These are phyloP conservation scores for Beta corolliflora DNA, from an alignment of 179 eudicot species.

Conservation along the genomic window DNA sequence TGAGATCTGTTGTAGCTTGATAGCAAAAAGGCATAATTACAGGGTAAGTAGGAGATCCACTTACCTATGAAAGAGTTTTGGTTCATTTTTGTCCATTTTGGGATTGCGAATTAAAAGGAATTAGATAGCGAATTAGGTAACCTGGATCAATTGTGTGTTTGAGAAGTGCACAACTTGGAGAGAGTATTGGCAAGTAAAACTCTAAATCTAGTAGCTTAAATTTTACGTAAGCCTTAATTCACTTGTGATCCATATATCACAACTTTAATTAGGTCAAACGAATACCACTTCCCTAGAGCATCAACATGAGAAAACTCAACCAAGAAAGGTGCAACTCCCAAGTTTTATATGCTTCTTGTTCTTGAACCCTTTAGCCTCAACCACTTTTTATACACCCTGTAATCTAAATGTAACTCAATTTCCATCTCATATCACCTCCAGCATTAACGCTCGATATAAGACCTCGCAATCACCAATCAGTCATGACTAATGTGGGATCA, in stretches of 20 bases:
- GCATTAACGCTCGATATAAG: background rate
- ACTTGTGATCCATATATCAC: background rate
- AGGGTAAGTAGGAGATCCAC: background rate
- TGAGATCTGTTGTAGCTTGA: background rate
- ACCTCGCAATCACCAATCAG: background rate
- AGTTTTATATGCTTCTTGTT: background rate
- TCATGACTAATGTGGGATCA: background rate
- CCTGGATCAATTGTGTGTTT: background rate
- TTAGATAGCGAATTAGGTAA: too few species aligned
- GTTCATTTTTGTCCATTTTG: too few species aligned
- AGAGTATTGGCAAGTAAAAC: background rate
- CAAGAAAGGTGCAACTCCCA: background rate
- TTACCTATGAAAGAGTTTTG: background rate
- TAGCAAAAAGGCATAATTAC: too few species aligned
- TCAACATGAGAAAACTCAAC: background rate
- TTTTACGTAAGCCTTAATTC: background rate
- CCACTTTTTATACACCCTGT: background rate
- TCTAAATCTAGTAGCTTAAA: background rate
- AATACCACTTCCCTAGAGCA: background rate
- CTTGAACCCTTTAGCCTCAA: background rate
- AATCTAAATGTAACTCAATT: background rate
- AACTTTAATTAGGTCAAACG: background rate
- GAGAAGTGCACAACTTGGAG: background rate
- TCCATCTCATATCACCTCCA: slow-evolving; percentile 1
- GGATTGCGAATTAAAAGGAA: too few species aligned